Conservation (phyloP, 2,329 filamentous ascomycete genomes). For the Trichoderma guizhouense region DNA sequence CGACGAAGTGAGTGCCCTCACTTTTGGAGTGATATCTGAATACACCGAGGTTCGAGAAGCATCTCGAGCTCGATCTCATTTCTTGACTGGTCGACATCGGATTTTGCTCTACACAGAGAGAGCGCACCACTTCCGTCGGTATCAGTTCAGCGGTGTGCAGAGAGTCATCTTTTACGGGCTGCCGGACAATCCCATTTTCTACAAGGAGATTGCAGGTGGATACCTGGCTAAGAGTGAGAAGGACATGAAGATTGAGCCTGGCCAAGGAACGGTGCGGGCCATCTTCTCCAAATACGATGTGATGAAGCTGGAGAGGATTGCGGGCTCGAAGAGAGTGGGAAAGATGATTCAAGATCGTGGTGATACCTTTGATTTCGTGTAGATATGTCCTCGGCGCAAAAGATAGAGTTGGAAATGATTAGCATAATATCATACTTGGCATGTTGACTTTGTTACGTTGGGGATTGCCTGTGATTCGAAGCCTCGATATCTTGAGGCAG, state of each 20-base stretch:
- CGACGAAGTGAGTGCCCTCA: constrained; percentile 47
- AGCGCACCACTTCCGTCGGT: constrained; percentile 95
- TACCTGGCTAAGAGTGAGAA: constrained; percentile 61
- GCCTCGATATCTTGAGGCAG: not conserved
- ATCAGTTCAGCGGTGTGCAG: constrained; percentile 75
- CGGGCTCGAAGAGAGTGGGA: constrained; percentile 74
- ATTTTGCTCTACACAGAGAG: constrained; percentile 89
- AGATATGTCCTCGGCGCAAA: not conserved
- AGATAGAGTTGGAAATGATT: not conserved
- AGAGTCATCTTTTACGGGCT: constrained; percentile 85
- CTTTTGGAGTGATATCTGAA: constrained; percentile 78
- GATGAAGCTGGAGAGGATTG: constrained; percentile 82
- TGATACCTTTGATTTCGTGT: constrained; percentile 95
- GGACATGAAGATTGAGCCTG: constrained; percentile 52
- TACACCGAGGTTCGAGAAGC: constrained; percentile 78
- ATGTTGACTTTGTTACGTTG: not conserved
- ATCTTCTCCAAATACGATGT: constrained; percentile 89
- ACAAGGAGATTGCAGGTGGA: constrained; percentile 69
- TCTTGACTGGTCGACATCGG: constrained; percentile 75
- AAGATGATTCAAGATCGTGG: constrained; percentile 80
- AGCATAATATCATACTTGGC: not conserved
- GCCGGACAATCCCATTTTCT: constrained; percentile 83
- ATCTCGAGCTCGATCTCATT: constrained; percentile 81
- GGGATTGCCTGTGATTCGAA: not conserved
- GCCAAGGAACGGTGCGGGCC: constrained; percentile 56